Evolutionary conservation across 148 eudicot species (phyloP), one percentile per base, ranked within the genome.

Genomic region (Cornus kousa): DNA sequence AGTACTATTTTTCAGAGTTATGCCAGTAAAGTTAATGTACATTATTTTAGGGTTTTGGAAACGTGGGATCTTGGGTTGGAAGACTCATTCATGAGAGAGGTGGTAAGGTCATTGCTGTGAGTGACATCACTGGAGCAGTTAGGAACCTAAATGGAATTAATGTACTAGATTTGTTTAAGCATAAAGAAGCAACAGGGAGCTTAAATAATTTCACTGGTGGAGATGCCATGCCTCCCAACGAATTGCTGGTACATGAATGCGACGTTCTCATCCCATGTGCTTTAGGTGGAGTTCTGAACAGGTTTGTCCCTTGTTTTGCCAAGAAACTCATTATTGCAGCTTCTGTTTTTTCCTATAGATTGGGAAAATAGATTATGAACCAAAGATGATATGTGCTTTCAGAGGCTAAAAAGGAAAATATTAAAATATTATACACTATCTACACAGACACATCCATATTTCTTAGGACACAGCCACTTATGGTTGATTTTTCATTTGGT

Each of bases 1-100:
- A 53, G 4, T 53, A 53, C 17, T 53, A 53, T 53, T 53, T 53
- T 53, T 11, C 19, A 53, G 19, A 53, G 17, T 53, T 53, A 62
- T 3, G 46, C 37, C 60, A 17, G n/a, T 77, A 28, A 53, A 67
- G 62, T n/a, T 22, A 32, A n/a, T 69, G 40, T 66, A 53, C 59
- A 4, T 62, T 62, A 0, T 67, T 82, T 76, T 73, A 87, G 88
- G 88, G 90, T 17, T 89, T 87, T 59, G 92, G 95, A 32, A 91
- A 90, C 80, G 95, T 91, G 64, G 95, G 95, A 31, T 83, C 95
- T 10, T 90, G 95, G 95, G 87, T 85, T 9, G 90, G 89, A 75
- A 81, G 74, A 81, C 87, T 91, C 69, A 73, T 91, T 70, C 93
- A 91, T 64, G 93, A 90, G 71, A 83, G 46, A 74, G 95, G 95